phyloP scores from a whole-genome alignment of 108 stramenopile genomes.

The Cyclostephanos tholiformis region DNA sequence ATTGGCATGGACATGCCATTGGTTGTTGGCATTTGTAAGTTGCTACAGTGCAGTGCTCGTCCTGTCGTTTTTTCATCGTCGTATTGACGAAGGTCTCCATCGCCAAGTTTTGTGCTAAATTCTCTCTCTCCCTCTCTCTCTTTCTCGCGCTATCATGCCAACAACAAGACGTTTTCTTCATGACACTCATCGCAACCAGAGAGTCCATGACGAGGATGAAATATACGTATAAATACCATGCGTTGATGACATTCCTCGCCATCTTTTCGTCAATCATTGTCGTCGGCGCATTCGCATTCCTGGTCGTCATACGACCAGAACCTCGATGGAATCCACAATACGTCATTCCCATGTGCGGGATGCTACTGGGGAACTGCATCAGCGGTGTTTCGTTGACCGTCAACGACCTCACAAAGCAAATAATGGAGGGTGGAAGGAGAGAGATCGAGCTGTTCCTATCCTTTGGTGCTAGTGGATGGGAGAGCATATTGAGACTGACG shows the following conservation, averaged over 20 bases:
- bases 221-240: constrained; percentile 68
- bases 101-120: background rate
- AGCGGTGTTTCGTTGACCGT: constrained; percentile 72
- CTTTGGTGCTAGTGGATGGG: constrained; percentile 65
- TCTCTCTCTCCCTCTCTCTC: background rate
- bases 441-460: constrained; percentile 63
- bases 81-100: background rate
- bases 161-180: constrained; percentile 54
- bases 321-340: constrained; percentile 83
- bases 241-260: constrained; percentile 49
- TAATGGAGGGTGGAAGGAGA: constrained; percentile 56
- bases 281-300: constrained; percentile 72
- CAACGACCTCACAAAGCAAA: constrained; percentile 57
- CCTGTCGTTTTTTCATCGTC: background rate
- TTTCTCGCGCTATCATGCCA: too few species aligned
- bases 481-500: constrained; percentile 54
- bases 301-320: constrained; percentile 59
- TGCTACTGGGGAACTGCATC: constrained; percentile 89
- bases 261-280: constrained; percentile 53
- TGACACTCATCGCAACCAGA: constrained; percentile 75
- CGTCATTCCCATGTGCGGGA: constrained; percentile 87
- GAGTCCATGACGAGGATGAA: constrained; percentile 70
- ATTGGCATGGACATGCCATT: constrained; percentile 45
- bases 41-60: background rate
- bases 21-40: constrained; percentile 50